Percentiles rank a stretch among this genome's conserved stretches.
Evolutionary conservation across 148 eudicot genomes (phyloP).

Genomic region (Camellia lanceoleosa): DNA sequence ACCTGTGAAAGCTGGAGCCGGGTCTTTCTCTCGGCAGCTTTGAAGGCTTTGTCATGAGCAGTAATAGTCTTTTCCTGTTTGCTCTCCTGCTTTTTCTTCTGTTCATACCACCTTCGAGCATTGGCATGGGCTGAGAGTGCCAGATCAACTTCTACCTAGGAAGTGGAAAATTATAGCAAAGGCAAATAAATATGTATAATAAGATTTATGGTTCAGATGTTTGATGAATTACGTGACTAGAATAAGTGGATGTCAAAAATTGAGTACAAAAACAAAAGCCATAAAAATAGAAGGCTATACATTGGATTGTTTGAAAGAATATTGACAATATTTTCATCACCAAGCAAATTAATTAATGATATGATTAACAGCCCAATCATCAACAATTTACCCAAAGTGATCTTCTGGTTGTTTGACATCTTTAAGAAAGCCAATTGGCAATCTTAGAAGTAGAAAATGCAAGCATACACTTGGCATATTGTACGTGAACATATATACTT

Average conservation of each 20-base stretch:
- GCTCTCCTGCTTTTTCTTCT: conserved; percentile 94
- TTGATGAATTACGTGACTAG: neutral
- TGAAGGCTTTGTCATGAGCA: conserved; percentile 98
- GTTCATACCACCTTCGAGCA: conserved; percentile 95
- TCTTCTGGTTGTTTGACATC: neutral
- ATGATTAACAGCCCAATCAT: neutral
- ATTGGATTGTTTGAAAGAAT: neutral
- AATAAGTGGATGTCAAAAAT: neutral
- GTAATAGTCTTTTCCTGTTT: conserved; percentile 91
- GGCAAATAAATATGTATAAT: neutral
- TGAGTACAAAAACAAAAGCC: neutral
- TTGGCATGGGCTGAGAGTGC: conserved; percentile 95
- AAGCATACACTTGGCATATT: neutral
- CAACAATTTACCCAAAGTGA: neutral
- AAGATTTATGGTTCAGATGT: neutral
- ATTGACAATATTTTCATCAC: neutral
- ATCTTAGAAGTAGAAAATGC: neutral
- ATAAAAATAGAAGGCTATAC: neutral
- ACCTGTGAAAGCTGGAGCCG: conserved; percentile 94
- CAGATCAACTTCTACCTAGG: conserved; percentile 92
- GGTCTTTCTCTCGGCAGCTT: conserved; percentile 97
- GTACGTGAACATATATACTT: neutral
- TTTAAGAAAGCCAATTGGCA: neutral
- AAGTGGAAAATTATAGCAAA: neutral
- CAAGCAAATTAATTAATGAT: neutral